Conservation (phyloP, 2,329 filamentous ascomycete species). For the Didymosphaeria variabile region DNA sequence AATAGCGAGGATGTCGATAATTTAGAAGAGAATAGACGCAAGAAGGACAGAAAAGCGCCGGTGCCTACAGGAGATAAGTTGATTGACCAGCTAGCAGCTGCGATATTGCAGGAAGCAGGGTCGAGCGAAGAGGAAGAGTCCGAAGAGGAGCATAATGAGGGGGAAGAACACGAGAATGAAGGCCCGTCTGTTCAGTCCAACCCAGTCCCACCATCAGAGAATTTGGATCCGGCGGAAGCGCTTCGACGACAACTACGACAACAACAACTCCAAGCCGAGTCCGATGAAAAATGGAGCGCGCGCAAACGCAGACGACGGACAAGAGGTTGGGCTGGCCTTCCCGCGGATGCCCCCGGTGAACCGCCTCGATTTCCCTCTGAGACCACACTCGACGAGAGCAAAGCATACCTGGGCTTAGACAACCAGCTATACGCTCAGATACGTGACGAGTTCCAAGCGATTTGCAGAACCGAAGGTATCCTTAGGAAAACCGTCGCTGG, state of each 20-base stretch:
- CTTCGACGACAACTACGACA: conserved; percentile 40
- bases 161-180: conserved; percentile 2
- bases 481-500: conserved; percentile 80
- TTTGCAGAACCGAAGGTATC: conserved; percentile 73
- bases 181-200: background rate
- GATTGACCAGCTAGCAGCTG: conserved; percentile 40
- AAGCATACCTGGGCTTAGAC: conserved; percentile 72
- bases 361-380: conserved; percentile 82
- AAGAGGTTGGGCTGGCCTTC: conserved; percentile 72
- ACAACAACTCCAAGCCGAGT: conserved; percentile 63
- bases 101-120: conserved; percentile 35
- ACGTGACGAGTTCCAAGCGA: conserved; percentile 72
- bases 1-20: background rate
- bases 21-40: conserved; percentile 16
- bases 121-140: conserved; percentile 26
- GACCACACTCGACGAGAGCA: conserved; percentile 81
- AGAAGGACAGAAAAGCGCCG: conserved; percentile 20
- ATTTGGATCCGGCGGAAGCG: conserved; percentile 34
- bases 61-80: conserved; percentile 26
- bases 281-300: conserved; percentile 68
- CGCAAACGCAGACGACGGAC: conserved; percentile 75
- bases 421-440: conserved; percentile 69
- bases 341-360: conserved; percentile 72
- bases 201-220: conserved; percentile 17
- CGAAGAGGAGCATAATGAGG: conserved; percentile 13